Conservation (phyloP, 257 asterid genomes). For the Datura wrightii region DNA sequence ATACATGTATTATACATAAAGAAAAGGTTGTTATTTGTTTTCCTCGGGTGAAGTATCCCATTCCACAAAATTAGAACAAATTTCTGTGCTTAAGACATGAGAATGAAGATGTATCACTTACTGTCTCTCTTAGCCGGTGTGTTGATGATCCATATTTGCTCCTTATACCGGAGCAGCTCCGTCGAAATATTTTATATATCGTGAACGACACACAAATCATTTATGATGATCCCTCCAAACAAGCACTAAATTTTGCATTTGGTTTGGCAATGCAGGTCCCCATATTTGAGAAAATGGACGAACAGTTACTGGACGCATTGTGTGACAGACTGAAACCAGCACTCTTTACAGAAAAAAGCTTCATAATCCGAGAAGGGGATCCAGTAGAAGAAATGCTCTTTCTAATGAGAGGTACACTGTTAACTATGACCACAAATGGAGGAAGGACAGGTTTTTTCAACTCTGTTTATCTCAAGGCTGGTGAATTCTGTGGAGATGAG, state of each 20-base stretch:
- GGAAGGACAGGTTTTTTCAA: constrained; percentile 30
- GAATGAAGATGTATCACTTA: neutral
- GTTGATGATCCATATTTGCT: neutral
- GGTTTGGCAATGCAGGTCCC: constrained; percentile 26
- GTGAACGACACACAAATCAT: neutral
- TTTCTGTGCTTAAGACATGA: neutral
- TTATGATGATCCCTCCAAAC: neutral
- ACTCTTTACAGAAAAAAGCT: constrained; percentile 35
- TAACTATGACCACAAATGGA: constrained; percentile 35
- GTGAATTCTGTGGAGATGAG: constrained; percentile 37
- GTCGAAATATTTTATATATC: neutral
- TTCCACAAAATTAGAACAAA: neutral
- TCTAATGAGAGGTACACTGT: constrained; percentile 33
- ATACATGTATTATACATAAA: neutral
- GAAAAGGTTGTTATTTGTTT: too few relatives aligned
- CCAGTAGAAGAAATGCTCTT: constrained; percentile 37
- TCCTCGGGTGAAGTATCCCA: neutral
- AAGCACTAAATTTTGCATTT: neutral
- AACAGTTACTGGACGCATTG: constrained; percentile 28
- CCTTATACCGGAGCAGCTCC: neutral
- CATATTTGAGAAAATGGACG: constrained; percentile 34
- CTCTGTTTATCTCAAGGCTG: constrained; percentile 23
- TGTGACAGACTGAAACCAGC: constrained; percentile 37
- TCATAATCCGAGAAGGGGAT: constrained; percentile 31
- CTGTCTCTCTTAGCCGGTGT: neutral